A percentile compares a stretch with the other conserved stretches of the same genome.
Conservation (phyloP, 345 rosid genomes). For the Streptanthus diversifolius region DNA sequence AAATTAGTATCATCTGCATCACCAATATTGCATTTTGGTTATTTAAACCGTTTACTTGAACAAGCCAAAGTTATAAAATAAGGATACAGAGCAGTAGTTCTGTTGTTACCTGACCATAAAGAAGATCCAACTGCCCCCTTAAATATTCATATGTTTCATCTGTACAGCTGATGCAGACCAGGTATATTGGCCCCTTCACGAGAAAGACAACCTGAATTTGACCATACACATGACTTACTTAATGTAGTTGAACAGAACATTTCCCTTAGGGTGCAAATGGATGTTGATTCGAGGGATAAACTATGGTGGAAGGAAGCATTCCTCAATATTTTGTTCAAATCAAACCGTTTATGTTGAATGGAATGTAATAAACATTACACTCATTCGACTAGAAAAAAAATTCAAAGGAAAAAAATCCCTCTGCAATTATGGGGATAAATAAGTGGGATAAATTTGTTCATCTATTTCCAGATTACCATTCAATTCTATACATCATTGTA, state of each 20-base stretch:
- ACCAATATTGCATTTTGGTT: constrained; percentile 13
- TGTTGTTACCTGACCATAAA: constrained; percentile 84
- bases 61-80: background rate
- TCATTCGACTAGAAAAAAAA: background rate
- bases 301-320: background rate
- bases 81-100: background rate
- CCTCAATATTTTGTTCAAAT: no score
- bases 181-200: constrained; percentile 95
- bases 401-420: background rate
- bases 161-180: constrained; percentile 97
- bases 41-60: background rate
- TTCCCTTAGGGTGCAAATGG: background rate
- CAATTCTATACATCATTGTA: background rate
- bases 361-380: background rate
- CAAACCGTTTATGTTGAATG: background rate
- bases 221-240: constrained; percentile 1
- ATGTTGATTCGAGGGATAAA: background rate
- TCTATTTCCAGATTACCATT: background rate
- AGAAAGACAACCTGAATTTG: constrained; percentile 82
- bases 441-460: background rate
- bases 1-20: constrained; percentile 93
- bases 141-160: constrained; percentile 90
- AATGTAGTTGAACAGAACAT: background rate
- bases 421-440: background rate
- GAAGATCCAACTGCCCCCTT: constrained; percentile 86